Percentiles rank a stretch among this genome's conserved stretches.
Evolutionary conservation across 768 basidiomycete species (phyloP).

Genomic region (Thelephora aurantiotincta): DNA sequence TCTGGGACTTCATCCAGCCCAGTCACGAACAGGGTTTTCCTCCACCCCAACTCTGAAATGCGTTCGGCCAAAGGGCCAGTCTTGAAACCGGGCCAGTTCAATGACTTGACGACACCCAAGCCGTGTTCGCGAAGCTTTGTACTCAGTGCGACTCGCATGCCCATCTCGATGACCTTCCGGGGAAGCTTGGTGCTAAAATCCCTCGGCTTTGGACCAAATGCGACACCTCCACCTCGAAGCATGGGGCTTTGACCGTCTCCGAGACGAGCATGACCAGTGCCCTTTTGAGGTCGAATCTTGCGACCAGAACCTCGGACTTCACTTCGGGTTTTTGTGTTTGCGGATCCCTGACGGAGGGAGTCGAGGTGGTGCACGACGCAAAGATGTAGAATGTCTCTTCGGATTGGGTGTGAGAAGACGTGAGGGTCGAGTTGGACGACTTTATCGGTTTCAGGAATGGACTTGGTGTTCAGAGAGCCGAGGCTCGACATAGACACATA

Average conservation of each 20-base stretch:
- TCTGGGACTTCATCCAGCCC: conserved; percentile 41
- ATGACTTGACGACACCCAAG: conserved; percentile 60
- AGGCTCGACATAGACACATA: conserved; percentile 51
- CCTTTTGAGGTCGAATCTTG: conserved; percentile 89
- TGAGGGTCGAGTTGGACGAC: conserved; percentile 57
- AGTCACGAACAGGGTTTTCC: conserved; percentile 65
- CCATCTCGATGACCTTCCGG: conserved; percentile 88
- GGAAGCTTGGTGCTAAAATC: conserved; percentile 88
- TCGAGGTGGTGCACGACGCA: conserved; percentile 85
- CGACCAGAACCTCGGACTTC: conserved; percentile 82
- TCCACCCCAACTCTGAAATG: conserved; percentile 51
- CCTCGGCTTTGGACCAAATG: conserved; percentile 82
- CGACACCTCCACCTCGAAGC: conserved; percentile 82
- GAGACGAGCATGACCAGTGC: conserved; percentile 77
- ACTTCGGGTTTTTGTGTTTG: conserved; percentile 80
- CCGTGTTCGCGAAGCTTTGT: conserved; percentile 62
- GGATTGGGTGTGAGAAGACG: conserved; percentile 83
- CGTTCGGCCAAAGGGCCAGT: conserved; percentile 52
- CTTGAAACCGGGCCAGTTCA: conserved; percentile 62
- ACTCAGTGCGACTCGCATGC: conserved; percentile 82
- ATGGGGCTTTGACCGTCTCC: conserved; percentile 83
- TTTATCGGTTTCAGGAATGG: conserved; percentile 24
- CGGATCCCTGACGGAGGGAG: conserved; percentile 81
- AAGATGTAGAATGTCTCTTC: conserved; percentile 85
- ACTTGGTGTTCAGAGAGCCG: conserved; percentile 28